These are phyloP conservation scores for Calonectria pauciramosa DNA, from an alignment of 2,329 filamentous ascomycete species.

Conservation along the genomic window DNA sequence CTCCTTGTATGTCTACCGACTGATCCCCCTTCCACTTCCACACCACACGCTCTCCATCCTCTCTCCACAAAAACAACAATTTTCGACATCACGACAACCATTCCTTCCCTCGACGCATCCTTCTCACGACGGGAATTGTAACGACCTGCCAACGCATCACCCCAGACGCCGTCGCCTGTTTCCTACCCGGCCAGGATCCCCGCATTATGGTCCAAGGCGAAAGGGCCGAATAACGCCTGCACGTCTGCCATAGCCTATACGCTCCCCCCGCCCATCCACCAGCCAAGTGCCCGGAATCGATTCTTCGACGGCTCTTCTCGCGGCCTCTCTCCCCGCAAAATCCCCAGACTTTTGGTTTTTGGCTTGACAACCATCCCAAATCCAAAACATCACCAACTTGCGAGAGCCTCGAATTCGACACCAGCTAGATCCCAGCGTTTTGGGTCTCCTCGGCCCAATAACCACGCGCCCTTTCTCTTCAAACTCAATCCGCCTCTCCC, in stretches of 20 bases:
- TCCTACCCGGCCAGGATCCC: slow-evolving; percentile 40
- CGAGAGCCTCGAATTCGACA: slow-evolving; percentile 1
- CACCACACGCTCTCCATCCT: slow-evolving; percentile 13
- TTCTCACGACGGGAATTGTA: neutral
- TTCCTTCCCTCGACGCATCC: neutral
- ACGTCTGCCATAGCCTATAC: slow-evolving; percentile 42
- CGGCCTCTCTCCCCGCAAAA: slow-evolving; percentile 46
- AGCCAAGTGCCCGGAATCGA: slow-evolving; percentile 40
- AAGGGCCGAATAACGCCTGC: slow-evolving; percentile 56
- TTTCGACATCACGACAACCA: slow-evolving; percentile 14
- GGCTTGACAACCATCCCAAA: slow-evolving; percentile 31
- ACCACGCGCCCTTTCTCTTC: slow-evolving; percentile 9
- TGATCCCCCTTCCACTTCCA: slow-evolving; percentile 20
- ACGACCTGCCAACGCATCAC: slow-evolving; percentile 15
- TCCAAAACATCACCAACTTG: slow-evolving; percentile 27
- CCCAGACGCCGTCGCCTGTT: slow-evolving; percentile 21
- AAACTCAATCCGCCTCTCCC: slow-evolving; percentile 33
- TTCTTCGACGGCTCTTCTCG: slow-evolving; percentile 40
- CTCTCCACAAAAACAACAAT: slow-evolving; percentile 23
- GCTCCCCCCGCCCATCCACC: slow-evolving; percentile 38
- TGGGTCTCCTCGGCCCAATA: slow-evolving; percentile 18
- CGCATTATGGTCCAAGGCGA: slow-evolving; percentile 51
- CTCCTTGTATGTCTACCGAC: slow-evolving; percentile 13
- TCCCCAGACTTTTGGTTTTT: slow-evolving; percentile 46
- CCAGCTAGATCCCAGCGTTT: neutral